Evolutionary conservation across 768 basidiomycete genomes (phyloP).

Genomic region (Lentinus brumalis): DNA sequence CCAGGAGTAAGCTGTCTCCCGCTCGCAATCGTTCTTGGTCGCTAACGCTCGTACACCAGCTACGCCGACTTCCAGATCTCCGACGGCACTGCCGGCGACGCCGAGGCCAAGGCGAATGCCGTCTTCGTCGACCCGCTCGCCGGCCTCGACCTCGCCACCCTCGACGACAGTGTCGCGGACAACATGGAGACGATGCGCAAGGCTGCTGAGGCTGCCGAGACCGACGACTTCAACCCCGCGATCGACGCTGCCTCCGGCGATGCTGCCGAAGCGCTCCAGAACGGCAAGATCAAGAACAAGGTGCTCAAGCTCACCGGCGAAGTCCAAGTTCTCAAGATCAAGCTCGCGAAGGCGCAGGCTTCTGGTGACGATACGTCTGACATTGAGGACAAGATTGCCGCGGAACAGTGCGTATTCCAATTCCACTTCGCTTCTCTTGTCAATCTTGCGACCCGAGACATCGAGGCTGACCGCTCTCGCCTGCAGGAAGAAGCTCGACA

Average conservation of each 20-base stretch:
- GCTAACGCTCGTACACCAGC: constrained; percentile 20
- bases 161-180: constrained; percentile 29
- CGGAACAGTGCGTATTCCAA: constrained; percentile 29
- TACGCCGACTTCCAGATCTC: constrained; percentile 45
- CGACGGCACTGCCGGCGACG: constrained; percentile 38
- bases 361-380: constrained; percentile 31
- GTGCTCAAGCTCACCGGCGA: constrained; percentile 44
- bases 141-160: constrained; percentile 36
- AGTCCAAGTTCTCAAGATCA: constrained; percentile 38
- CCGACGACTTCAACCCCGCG: constrained; percentile 37
- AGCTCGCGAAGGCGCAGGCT: constrained; percentile 40
- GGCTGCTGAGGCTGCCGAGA: constrained; percentile 40
- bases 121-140: constrained; percentile 40
- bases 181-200: constrained; percentile 37
- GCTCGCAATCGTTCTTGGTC: no score
- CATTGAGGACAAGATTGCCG: constrained; percentile 29
- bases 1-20: constrained; percentile 8
- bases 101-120: constrained; percentile 38
- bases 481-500: constrained; percentile 36
- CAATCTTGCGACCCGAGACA: not conserved
- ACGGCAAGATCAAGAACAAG: constrained; percentile 48
- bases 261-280: constrained; percentile 34
- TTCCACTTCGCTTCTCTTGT: not conserved
- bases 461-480: not conserved
- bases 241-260: constrained; percentile 37